Percentiles rank a stretch among this genome's conserved stretches.
Evolutionary conservation across 306 rosid genomes (phyloP).

Genomic region (Spatholobus suberectus): DNA sequence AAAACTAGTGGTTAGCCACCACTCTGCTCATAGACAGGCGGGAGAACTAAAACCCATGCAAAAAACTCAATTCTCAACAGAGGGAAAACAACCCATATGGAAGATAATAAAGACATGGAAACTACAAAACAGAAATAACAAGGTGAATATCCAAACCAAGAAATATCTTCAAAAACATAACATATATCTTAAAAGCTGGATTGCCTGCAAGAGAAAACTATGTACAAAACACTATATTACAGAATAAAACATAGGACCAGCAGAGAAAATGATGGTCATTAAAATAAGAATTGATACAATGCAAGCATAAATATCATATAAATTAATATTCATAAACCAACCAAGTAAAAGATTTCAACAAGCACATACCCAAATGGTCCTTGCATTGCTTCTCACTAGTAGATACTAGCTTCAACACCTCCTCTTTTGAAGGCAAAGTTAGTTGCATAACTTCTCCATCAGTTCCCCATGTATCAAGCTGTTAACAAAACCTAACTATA

Average conservation of each 20-base stretch:
- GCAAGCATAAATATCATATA: neutral
- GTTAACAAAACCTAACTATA: conserved; percentile 30
- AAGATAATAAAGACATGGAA: neutral
- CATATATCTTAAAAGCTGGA: conserved; percentile 10
- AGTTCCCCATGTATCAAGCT: conserved; percentile 78
- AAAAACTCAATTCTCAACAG: neutral
- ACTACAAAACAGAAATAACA: conserved; percentile 15
- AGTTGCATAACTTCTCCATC: conserved; percentile 83
- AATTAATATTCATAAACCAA: conserved; percentile 8
- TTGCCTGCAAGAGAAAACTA: conserved; percentile 7
- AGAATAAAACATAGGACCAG: conserved; percentile 33
- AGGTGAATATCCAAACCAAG: conserved; percentile 12
- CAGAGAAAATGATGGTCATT: conserved; percentile 31
- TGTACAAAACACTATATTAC: conserved; percentile 16
- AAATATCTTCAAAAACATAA: conserved; percentile 2
- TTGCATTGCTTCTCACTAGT: conserved; percentile 59
- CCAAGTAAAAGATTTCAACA: conserved; percentile 3
- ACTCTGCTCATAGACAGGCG: conserved; percentile 17
- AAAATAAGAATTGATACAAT: neutral
- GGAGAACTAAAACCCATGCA: conserved; percentile 26
- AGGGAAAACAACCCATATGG: neutral
- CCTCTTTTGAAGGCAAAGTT: conserved; percentile 66
- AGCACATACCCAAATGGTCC: conserved; percentile 59
- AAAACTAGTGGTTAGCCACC: conserved; percentile 12
- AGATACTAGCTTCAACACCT: conserved; percentile 66